Base-by-base conservation (phyloP, 495 filamentous ascomycete genomes). In the Pyronema omphalodes region DNA sequence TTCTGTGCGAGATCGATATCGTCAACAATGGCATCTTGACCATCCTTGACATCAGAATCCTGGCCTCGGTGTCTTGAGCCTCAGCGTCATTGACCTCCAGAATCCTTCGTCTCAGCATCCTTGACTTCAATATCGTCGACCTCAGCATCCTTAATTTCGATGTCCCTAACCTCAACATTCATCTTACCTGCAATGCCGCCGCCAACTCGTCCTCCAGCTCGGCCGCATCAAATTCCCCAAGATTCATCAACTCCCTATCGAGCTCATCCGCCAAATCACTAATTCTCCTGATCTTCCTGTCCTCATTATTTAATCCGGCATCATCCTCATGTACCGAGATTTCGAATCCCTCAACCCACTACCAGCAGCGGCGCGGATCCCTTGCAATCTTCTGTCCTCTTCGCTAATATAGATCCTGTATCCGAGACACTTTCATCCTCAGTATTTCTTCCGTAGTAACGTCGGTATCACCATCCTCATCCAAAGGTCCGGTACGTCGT, bases 201-300 rank as follows among this genome's bases (percentile, higher is more conserved):
- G 23, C 23, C 44, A 37, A 11, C 9, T 37, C 57, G 29, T 37
- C 17, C 46, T 50, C 45, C 44, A 7, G 37, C 23, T 44, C 59
- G 12, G 51, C 54, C 35, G 7, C 51, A n/a, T 57, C 55, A 36
- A 57, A 54, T 3, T 53, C 45, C 4, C n/a, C 51, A 23, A 51
- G 52, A 35, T 52, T 60, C 43, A 58, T 54, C 43, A 63, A 53
- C 41, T 63, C 61, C 29, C 56, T 51, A 41, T 63, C 61, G 37
- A 63, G 57, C 35, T 63, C 61, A 39, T 58, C 56, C 33, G 60
- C 55, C 39, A 64, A 54, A 36, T 58, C 58, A 36, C n/a, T 61
- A 53, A 40, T 58, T 56, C 44, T 57, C 60, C 9, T 53, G 29
- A 14, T 53, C 51, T 15, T 43, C 62, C 19, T 57, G 58, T 15